Evolutionary conservation across 2,329 filamentous ascomycete genomes (phyloP), one percentile per base, ranked within the genome.

Genomic region (Bipolaris sorokiniana): DNA sequence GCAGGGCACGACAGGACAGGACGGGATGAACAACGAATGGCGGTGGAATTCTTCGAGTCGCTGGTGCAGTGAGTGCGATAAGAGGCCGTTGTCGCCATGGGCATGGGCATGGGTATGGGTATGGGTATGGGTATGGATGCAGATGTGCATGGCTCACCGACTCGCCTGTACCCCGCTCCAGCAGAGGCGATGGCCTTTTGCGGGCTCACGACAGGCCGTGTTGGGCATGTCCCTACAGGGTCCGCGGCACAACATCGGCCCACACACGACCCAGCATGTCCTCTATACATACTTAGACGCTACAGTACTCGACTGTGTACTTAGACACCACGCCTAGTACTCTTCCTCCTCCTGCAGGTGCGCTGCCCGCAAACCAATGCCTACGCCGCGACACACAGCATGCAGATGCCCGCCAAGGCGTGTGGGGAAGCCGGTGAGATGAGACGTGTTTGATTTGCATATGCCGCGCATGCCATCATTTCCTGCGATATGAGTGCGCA

Each of bases 111-210:
- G 28, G 28, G 9, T 3, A 28, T 10, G 26, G 26, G 7, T 26
- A 54, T 58, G 52, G 28, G 28, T 5, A 31, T 31, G 28, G 28
- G 10, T 13, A 11, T 11, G 28, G 28, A 31, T 13, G 28, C 28
- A 31, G 10, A 31, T 31, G 28, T 31, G 28, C 28, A 54, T 61
- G 54, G 64, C 42, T 69, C 68, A 70, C 68, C 64, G 67, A 70
- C 63, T 61, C 48, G 58, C 59, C 48, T 54, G 59, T 67, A 66
- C 67, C 67, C 67, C 68, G 67, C 68, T 65, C 62, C 13, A 54
- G 42, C 52, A 36, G 34, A 36, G 34, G 13, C 34, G 7, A n/a
- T 6, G 34, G 13, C 38, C 54, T 51, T 52, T 53, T 23, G 59
- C 23, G 28, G 36, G 54, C 55, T 49, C 46, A 48, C 52, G 56